phyloP scores from a whole-genome alignment of 2,329 filamentous ascomycete genomes.

The Pestalotiopsis sp. region DNA sequence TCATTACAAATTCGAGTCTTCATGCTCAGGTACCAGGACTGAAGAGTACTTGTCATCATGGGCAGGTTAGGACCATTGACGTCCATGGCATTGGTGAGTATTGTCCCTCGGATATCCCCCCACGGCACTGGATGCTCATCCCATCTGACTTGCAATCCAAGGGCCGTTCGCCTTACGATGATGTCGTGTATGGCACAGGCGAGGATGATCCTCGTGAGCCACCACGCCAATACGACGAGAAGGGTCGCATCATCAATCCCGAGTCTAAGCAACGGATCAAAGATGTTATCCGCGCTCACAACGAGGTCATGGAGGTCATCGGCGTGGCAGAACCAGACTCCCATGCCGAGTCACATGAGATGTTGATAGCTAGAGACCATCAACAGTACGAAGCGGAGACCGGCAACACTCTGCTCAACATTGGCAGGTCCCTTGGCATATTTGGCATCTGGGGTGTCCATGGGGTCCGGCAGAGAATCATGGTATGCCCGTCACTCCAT shows the following conservation, averaged over 20 bases:
- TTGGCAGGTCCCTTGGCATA: slow-evolving; percentile 40
- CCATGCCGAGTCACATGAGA: slow-evolving; percentile 41
- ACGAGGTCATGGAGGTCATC: slow-evolving; percentile 66
- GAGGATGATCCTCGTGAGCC: slow-evolving; percentile 42
- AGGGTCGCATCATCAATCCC: slow-evolving; percentile 58
- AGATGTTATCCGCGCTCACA: slow-evolving; percentile 61
- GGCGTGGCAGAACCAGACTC: slow-evolving; percentile 63
- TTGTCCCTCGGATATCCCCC: not conserved
- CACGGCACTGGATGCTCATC: too few relatives aligned
- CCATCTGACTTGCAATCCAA: slow-evolving; percentile 26
- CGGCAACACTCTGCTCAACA: slow-evolving; percentile 40
- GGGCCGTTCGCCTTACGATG: slow-evolving; percentile 64
- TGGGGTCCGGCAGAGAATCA: slow-evolving; percentile 55
- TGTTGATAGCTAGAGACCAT: slow-evolving; percentile 41
- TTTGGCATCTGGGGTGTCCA: slow-evolving; percentile 54
- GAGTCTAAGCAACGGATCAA: slow-evolving; percentile 57
- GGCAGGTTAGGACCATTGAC: slow-evolving; percentile 58
- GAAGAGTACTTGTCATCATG: slow-evolving; percentile 38
- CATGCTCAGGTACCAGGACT: not conserved
- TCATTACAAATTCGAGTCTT: not conserved
- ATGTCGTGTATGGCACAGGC: slow-evolving; percentile 54
- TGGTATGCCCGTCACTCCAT: slow-evolving; percentile 39
- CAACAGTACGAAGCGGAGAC: slow-evolving; percentile 49
- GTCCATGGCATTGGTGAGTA: slow-evolving; percentile 56
- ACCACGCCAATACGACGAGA: slow-evolving; percentile 54